Evolutionary conservation across 225 moss, liverwort and hornwort genomes (phyloP).

Genomic region (Rhytidiadelphus loreus): DNA sequence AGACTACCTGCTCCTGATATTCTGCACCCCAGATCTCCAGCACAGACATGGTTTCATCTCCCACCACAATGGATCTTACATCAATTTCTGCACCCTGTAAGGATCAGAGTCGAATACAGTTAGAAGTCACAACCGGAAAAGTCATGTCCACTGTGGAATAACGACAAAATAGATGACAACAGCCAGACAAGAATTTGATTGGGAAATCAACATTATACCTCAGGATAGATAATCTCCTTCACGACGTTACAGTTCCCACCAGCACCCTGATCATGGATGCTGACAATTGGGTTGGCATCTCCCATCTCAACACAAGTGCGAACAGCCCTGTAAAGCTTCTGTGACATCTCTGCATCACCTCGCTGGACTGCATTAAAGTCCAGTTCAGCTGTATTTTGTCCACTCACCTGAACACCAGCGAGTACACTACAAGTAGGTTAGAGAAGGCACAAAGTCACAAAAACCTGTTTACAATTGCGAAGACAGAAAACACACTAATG

Average conservation of each 20-base stretch:
- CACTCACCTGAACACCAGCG: slow-evolving; percentile 57
- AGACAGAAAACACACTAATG: neutral
- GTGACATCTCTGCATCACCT: slow-evolving; percentile 99
- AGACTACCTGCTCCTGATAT: slow-evolving; percentile 92
- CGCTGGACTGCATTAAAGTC: slow-evolving; percentile 99
- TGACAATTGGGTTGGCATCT: slow-evolving; percentile 82
- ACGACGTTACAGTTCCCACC: slow-evolving; percentile 99
- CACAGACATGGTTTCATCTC: slow-evolving; percentile 97
- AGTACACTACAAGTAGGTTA: neutral
- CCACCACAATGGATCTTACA: slow-evolving; percentile 84
- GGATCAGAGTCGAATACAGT: neutral
- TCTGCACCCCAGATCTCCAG: slow-evolving; percentile 99
- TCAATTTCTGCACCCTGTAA: slow-evolving; percentile 96
- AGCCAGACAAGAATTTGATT: neutral
- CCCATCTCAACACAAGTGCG: slow-evolving; percentile 98
- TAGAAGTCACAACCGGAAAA: neutral
- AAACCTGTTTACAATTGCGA: neutral
- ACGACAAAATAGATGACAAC: neutral
- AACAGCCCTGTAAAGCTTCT: slow-evolving; percentile 91
- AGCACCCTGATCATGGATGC: slow-evolving; percentile 98
- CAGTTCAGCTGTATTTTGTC: slow-evolving; percentile 85
- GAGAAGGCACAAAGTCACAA: neutral
- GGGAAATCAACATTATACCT: slow-evolving; percentile 19
- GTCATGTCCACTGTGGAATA: neutral
- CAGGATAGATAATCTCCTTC: slow-evolving; percentile 92